phyloP scores from a whole-genome alignment of 1,139 yeast genomes.

The Debaryomyces nepalensis region DNA sequence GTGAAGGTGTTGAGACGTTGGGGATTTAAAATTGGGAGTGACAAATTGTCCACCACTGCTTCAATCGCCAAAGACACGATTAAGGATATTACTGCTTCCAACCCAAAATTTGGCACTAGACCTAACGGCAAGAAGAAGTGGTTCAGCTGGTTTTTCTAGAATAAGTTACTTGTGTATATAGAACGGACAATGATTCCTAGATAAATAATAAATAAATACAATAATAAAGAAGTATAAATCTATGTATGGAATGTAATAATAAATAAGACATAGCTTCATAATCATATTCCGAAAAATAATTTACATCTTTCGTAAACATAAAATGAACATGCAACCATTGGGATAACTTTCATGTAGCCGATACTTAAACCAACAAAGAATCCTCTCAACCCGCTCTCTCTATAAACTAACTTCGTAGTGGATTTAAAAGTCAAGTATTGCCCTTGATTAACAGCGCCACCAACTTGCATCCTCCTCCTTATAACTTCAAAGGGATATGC shows the following conservation, averaged over 20 bases:
- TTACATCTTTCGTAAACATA: conserved; percentile 91
- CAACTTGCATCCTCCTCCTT: conserved; percentile 94
- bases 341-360: conserved; percentile 92
- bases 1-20: conserved; percentile 67
- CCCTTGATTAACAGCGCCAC: conserved; percentile 74
- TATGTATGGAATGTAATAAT: conserved; percentile 13
- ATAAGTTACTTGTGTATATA: conserved; percentile 13
- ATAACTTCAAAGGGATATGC: conserved; percentile 97
- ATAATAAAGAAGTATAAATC: background rate
- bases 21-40: conserved; percentile 81
- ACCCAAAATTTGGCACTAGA: conserved; percentile 55
- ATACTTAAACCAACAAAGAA: conserved; percentile 92
- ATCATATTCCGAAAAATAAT: conserved; percentile 60
- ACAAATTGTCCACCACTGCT: conserved; percentile 42
- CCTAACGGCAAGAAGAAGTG: conserved; percentile 60
- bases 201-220: conserved; percentile 13
- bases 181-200: background rate
- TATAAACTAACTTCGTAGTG: conserved; percentile 61
- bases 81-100: conserved; percentile 44
- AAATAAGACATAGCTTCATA: conserved; percentile 3
- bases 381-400: conserved; percentile 80
- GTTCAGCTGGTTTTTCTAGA: conserved; percentile 62
- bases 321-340: conserved; percentile 97
- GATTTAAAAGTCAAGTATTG: conserved; percentile 57
- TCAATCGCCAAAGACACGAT: conserved; percentile 41